phyloP scores from a whole-genome alignment of 305 asterid genomes.

The Coffea humblotiana region DNA sequence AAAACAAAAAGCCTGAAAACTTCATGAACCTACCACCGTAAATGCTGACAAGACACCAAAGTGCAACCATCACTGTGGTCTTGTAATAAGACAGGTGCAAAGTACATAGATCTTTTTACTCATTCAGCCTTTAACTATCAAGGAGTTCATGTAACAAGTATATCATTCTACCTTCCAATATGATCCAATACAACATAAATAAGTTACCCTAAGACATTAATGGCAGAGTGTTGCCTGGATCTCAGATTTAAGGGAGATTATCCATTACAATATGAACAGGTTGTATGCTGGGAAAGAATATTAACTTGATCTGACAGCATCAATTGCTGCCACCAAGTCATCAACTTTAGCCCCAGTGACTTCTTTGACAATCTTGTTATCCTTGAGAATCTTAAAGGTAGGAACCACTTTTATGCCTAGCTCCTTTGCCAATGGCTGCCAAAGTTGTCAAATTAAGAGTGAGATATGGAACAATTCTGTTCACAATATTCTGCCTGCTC shows the following conservation, averaged over 20 bases:
- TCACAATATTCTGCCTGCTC: neutral
- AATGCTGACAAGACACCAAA: too few species aligned
- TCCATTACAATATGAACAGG: constrained; percentile 24
- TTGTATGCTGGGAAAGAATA: neutral
- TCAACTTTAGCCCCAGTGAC: constrained; percentile 88
- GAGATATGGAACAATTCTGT: neutral
- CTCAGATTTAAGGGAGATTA: neutral
- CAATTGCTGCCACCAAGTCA: constrained; percentile 67
- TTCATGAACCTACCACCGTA: neutral
- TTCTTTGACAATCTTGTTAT: constrained; percentile 66
- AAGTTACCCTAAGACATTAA: neutral
- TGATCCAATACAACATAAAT: neutral
- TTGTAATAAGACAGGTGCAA: neutral
- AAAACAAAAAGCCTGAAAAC: too few species aligned
- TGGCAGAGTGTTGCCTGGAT: neutral
- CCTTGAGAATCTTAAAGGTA: constrained; percentile 85
- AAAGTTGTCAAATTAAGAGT: constrained; percentile 17
- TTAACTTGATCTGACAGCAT: constrained; percentile 49
- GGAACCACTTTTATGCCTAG: constrained; percentile 95
- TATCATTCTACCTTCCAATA: neutral
- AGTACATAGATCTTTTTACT: neutral
- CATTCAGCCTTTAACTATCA: neutral
- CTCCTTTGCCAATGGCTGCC: constrained; percentile 87
- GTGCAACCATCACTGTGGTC: too few species aligned
- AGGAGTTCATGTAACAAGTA: neutral